Percentiles rank a stretch among this genome's conserved stretches.
phyloP scores from a whole-genome alignment of 768 basidiomycete genomes.

The Amanita thiersii region DNA sequence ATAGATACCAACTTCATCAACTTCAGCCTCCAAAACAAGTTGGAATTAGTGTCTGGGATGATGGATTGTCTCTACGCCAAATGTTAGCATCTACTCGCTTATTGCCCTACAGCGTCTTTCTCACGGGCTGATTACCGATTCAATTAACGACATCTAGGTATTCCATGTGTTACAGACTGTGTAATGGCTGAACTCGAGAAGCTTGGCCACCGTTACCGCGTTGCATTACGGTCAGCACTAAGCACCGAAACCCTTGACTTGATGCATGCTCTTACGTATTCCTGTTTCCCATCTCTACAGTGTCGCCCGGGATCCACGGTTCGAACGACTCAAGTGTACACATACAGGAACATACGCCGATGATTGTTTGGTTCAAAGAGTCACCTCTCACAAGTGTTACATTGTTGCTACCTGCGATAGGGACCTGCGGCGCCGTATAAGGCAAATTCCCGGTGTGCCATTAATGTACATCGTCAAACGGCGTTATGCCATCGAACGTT shows the following conservation, averaged over 20 bases:
- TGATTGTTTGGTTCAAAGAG: slow-evolving; percentile 95
- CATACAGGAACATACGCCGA: slow-evolving; percentile 98
- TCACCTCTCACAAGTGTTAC: slow-evolving; percentile 91
- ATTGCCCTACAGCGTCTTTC: neutral
- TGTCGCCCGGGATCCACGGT: slow-evolving; percentile 93
- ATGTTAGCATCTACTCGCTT: slow-evolving; percentile 39
- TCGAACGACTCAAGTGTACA: slow-evolving; percentile 87
- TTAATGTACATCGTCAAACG: slow-evolving; percentile 95
- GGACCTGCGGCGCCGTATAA: slow-evolving; percentile 84
- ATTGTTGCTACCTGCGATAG: slow-evolving; percentile 98
- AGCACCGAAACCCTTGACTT: neutral
- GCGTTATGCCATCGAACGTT: slow-evolving; percentile 88
- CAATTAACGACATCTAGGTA: slow-evolving; percentile 45
- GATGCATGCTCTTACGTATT: neutral
- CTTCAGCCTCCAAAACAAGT: slow-evolving; percentile 94
- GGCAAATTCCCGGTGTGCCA: slow-evolving; percentile 89
- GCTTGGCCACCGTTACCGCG: slow-evolving; percentile 88
- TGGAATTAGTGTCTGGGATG: slow-evolving; percentile 96
- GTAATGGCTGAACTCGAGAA: slow-evolving; percentile 99
- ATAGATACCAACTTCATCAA: slow-evolving; percentile 99
- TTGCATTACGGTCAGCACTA: slow-evolving; percentile 76
- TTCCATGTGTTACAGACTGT: slow-evolving; percentile 98
- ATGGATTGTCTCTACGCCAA: slow-evolving; percentile 99
- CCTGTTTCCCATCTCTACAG: slow-evolving; percentile 30
- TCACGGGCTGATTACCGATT: slow-evolving; percentile 7